Evolutionary conservation across 208 protist genomes (phyloP).

Genomic region (Leishmania martiniquensis): DNA sequence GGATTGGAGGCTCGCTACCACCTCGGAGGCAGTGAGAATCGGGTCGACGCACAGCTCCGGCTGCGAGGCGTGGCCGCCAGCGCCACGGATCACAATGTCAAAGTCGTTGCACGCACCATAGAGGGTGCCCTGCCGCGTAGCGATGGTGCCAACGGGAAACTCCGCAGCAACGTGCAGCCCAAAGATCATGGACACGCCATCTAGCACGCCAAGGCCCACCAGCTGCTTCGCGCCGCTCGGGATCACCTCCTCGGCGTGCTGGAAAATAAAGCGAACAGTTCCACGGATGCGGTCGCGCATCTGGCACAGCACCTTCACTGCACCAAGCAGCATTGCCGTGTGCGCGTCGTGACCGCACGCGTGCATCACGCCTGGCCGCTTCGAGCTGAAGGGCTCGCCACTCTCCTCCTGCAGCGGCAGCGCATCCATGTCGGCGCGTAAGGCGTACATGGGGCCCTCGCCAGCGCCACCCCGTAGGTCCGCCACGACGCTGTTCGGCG

Average conservation of each 20-base stretch:
- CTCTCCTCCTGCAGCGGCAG: too few species aligned
- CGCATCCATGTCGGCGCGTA: too few species aligned
- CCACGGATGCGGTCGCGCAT: conserved; percentile 54
- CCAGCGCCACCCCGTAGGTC: too few species aligned
- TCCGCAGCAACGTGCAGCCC: conserved; percentile 46
- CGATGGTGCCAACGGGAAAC: conserved; percentile 26
- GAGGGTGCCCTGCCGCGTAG: conserved; percentile 38
- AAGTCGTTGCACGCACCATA: conserved; percentile 69
- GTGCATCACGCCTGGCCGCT: conserved; percentile 65
- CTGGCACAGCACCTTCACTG: conserved; percentile 60
- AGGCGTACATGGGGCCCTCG: too few species aligned
- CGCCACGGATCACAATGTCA: conserved; percentile 67
- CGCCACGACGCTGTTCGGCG: too few species aligned
- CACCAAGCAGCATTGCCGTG: conserved; percentile 71
- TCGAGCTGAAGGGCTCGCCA: conserved; percentile 62
- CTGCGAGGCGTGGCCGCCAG: conserved; percentile 69
- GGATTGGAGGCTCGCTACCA: conserved; percentile 59
- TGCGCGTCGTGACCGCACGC: conserved; percentile 77
- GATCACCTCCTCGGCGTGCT: conserved; percentile 76
- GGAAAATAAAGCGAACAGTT: conserved; percentile 81
- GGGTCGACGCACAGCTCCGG: conserved; percentile 73
- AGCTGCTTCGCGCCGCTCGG: conserved; percentile 69
- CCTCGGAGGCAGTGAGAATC: conserved; percentile 61
- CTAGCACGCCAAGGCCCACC: conserved; percentile 47
- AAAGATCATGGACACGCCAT: conserved; percentile 76